phyloP scores from a whole-genome alignment of 805 yeast genomes.

The Suhomyces sp. region DNA sequence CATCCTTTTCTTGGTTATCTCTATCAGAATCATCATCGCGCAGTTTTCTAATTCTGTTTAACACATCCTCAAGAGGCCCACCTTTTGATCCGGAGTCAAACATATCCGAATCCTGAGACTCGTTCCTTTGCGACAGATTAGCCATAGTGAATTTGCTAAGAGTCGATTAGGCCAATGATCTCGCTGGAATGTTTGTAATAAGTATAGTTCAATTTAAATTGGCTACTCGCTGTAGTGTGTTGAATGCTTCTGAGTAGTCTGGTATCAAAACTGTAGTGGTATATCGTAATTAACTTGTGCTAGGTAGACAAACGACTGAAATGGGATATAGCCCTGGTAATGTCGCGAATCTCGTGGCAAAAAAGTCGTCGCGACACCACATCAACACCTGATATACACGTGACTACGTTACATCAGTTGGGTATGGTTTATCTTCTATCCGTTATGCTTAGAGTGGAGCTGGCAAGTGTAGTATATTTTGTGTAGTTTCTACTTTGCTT shows the following conservation, averaged over 20 bases:
- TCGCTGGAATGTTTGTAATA: not conserved
- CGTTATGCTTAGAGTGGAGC: not conserved
- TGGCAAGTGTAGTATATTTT: not conserved
- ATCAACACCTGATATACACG: not conserved
- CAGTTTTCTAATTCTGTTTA: not conserved
- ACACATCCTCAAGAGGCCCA: not conserved
- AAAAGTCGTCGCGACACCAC: constrained; percentile 1
- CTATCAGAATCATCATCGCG: not conserved
- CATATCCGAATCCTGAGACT: constrained; percentile 1
- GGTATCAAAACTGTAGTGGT: not conserved
- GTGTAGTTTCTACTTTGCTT: no score
- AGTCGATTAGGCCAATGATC: not conserved
- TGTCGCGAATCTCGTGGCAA: constrained; percentile 4
- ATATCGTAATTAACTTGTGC: not conserved
- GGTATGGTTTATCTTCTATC: no score
- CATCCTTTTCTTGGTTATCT: constrained; percentile 13
- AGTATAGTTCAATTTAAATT: not conserved
- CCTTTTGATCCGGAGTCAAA: not conserved
- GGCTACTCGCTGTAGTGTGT: not conserved
- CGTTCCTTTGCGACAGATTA: not conserved
- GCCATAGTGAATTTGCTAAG: not conserved
- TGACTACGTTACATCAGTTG: no score
- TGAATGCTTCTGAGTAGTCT: not conserved
- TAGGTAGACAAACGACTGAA: not conserved
- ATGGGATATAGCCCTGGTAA: not conserved